Conservation (phyloP, 192 early-diverging fungal genomes). For the Coemansia sp. region DNA sequence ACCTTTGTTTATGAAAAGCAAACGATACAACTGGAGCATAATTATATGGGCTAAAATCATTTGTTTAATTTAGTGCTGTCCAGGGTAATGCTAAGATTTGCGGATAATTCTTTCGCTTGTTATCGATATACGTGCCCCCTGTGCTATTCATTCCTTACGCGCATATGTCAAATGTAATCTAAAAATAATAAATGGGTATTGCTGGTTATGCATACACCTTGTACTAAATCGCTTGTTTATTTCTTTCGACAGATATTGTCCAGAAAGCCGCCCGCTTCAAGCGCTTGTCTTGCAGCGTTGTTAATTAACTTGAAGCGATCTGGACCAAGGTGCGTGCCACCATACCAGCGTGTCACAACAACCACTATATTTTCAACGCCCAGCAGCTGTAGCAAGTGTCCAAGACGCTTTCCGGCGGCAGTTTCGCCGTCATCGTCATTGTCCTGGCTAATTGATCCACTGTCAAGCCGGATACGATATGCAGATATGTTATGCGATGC, state of each 20-base stretch:
- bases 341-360: constrained; percentile 86
- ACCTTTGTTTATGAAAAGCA: background rate
- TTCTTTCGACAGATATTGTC: constrained; percentile 15
- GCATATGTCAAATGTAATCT: no score
- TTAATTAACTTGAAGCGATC: constrained; percentile 94
- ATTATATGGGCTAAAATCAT: no score
- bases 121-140: no score
- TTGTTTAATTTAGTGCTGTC: no score
- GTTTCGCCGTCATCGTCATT: constrained; percentile 96
- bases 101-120: no score
- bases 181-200: no score
- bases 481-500: constrained; percentile 93
- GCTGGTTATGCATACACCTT: no score
- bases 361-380: constrained; percentile 75
- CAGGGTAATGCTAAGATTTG: no score
- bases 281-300: constrained; percentile 69
- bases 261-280: constrained; percentile 69
- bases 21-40: no score
- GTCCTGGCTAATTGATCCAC: constrained; percentile 60
- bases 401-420: constrained; percentile 82
- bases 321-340: constrained; percentile 81
- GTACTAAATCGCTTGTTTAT: constrained; percentile 3
- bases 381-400: constrained; percentile 79
- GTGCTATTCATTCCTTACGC: no score
- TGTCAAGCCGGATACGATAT: constrained; percentile 68